Conservation (phyloP, 129 eudicot species). For the Pulicaria dysenterica region DNA sequence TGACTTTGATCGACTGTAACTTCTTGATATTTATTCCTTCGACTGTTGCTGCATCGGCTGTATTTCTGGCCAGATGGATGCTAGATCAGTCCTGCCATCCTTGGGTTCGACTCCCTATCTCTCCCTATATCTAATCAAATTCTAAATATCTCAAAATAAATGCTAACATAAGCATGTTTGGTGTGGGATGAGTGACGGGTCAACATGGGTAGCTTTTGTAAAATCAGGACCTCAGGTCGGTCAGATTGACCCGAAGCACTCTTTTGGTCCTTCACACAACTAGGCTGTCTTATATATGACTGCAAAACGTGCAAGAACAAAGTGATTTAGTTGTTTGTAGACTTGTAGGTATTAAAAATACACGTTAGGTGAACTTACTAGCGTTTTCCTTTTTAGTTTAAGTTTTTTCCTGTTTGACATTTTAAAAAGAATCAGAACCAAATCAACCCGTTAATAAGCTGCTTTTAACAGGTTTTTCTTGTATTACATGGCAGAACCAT, state of each 20-base stretch:
- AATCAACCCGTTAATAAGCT: background rate
- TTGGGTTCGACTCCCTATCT: slow-evolving; percentile 51
- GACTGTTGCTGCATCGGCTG: slow-evolving; percentile 70
- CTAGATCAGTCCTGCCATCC: slow-evolving; percentile 67
- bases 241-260: background rate
- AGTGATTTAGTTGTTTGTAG: too few species aligned
- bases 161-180: background rate
- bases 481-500: slow-evolving; percentile 46
- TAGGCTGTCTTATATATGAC: too few species aligned
- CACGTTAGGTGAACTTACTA: background rate
- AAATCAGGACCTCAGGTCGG: background rate
- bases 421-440: too few species aligned
- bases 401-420: background rate
- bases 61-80: slow-evolving; percentile 78
- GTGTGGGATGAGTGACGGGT: background rate
- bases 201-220: background rate
- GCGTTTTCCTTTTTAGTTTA: background rate
- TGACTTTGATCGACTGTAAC: slow-evolving; percentile 58
- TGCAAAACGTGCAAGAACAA: too few species aligned
- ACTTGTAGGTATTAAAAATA: background rate
- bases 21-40: slow-evolving; percentile 73
- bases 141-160: background rate
- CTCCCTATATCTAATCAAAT: background rate
- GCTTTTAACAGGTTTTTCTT: background rate
- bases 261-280: background rate